phyloP scores from a whole-genome alignment of 345 rosid species.

The Garcia nutans region DNA sequence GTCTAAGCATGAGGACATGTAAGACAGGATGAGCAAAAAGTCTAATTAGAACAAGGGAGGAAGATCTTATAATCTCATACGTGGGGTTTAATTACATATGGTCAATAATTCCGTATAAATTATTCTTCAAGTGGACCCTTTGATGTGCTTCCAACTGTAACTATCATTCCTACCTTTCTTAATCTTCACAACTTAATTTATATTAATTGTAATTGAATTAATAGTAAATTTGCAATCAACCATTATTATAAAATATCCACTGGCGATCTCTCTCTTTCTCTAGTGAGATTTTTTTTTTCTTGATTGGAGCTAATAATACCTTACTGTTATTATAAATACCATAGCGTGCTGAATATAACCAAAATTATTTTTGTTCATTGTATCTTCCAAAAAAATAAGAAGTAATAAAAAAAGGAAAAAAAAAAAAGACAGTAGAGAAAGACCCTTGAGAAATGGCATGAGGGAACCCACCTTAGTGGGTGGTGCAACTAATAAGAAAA shows the following conservation, averaged over 20 bases:
- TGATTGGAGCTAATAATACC: too few species aligned
- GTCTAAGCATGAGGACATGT: not conserved
- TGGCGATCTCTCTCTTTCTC: too few species aligned
- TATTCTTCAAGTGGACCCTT: not conserved
- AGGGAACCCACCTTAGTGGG: not conserved
- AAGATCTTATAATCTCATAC: not conserved
- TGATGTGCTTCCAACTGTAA: conserved; percentile 10
- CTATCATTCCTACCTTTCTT: not conserved
- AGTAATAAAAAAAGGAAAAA: not conserved
- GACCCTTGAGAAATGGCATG: not conserved
- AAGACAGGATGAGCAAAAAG: not conserved
- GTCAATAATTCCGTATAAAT: not conserved
- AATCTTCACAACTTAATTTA: not conserved
- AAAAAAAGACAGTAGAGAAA: not conserved
- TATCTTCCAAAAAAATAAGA: too few species aligned
- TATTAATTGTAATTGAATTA: not conserved
- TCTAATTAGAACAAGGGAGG: not conserved
- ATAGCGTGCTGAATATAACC: too few species aligned
- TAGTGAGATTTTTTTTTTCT: too few species aligned
- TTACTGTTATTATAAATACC: too few species aligned
- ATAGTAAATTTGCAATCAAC: not conserved
- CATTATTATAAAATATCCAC: too few species aligned
- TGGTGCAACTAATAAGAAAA: not conserved
- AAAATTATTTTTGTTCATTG: too few species aligned
- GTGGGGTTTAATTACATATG: not conserved